phyloP scores from a whole-genome alignment of 2,329 filamentous ascomycete species.

The Aureobasidium sp. region DNA sequence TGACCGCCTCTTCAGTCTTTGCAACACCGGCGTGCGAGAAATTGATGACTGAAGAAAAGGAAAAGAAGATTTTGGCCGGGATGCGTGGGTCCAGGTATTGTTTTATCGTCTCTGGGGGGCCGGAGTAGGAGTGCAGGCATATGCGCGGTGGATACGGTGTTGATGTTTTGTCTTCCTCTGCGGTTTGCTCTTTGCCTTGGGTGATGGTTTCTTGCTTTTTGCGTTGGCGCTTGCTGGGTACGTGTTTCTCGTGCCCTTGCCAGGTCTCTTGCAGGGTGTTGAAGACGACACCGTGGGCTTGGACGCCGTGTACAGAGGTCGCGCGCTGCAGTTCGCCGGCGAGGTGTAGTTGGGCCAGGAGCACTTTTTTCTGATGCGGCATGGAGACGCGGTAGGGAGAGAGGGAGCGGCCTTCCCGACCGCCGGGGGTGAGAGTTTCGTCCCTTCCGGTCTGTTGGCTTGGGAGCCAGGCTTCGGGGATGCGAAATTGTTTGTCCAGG shows the following conservation, averaged over 20 bases:
- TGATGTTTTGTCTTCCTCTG: background rate
- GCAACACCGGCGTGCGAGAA: slow-evolving; percentile 45
- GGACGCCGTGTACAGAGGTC: slow-evolving; percentile 65
- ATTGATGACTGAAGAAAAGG: slow-evolving; percentile 80
- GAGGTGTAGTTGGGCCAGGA: slow-evolving; percentile 60
- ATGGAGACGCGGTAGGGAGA: slow-evolving; percentile 60
- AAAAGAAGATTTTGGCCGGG: slow-evolving; percentile 74
- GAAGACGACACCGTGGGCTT: slow-evolving; percentile 63
- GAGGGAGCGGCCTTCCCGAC: slow-evolving; percentile 58
- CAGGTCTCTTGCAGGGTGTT: slow-evolving; percentile 57
- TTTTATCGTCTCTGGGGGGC: slow-evolving; percentile 61
- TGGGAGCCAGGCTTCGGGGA: slow-evolving; percentile 52
- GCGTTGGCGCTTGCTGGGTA: slow-evolving; percentile 50
- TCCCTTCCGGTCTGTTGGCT: slow-evolving; percentile 34
- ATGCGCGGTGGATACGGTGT: slow-evolving; percentile 73
- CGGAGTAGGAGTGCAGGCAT: slow-evolving; percentile 91
- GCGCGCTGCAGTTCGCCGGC: slow-evolving; percentile 58
- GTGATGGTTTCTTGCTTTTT: slow-evolving; percentile 21
- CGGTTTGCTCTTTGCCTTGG: background rate
- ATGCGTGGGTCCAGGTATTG: slow-evolving; percentile 68
- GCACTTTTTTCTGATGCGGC: slow-evolving; percentile 57
- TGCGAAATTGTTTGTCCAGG: slow-evolving; percentile 66
- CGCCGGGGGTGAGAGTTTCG: slow-evolving; percentile 53
- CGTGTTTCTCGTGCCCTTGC: slow-evolving; percentile 58
- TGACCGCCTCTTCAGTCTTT: slow-evolving; percentile 58